Percentiles rank a stretch among this genome's conserved stretches.
Conservation (phyloP, 176 grass and related monocot species). For the Themeda triandra region DNA sequence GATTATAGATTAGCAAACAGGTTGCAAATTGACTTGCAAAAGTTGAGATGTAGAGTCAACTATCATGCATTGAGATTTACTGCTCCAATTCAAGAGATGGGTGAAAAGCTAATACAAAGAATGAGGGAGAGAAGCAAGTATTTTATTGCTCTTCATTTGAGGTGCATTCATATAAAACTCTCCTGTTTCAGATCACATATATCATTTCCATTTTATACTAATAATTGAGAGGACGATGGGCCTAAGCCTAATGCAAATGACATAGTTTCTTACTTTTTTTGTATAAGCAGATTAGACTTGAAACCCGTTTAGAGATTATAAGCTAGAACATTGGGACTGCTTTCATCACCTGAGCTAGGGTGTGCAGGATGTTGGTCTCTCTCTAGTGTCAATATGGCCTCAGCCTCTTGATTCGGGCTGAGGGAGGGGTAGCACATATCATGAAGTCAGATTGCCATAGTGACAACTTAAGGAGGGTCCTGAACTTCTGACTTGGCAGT, state of each 20-base stretch:
- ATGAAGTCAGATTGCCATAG: background rate
- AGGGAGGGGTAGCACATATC: background rate
- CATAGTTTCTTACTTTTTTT: slow-evolving; percentile 3
- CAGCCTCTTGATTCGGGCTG: background rate
- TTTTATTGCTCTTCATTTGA: slow-evolving; percentile 98
- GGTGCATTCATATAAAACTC: slow-evolving; percentile 34
- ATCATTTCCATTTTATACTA: slow-evolving; percentile 2
- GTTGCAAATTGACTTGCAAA: slow-evolving; percentile 86
- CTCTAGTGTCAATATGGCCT: background rate
- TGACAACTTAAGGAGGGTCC: background rate
- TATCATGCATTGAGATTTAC: slow-evolving; percentile 87
- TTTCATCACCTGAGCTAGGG: background rate
- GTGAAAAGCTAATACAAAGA: slow-evolving; percentile 67
- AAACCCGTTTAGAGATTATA: slow-evolving; percentile 8
- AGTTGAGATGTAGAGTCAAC: slow-evolving; percentile 92
- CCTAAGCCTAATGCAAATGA: background rate
- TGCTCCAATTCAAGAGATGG: slow-evolving; percentile 79
- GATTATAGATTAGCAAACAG: slow-evolving; percentile 95
- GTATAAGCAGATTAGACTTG: background rate
- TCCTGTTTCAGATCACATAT: background rate
- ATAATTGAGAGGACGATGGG: background rate
- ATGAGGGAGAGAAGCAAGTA: slow-evolving; percentile 78
- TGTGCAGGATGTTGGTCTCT: background rate
- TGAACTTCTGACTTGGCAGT: background rate
- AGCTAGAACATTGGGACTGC: background rate